These are phyloP conservation scores for Intubia oerlemansii DNA, from an alignment of 2,329 filamentous ascomycete genomes.

Conservation along the genomic window DNA sequence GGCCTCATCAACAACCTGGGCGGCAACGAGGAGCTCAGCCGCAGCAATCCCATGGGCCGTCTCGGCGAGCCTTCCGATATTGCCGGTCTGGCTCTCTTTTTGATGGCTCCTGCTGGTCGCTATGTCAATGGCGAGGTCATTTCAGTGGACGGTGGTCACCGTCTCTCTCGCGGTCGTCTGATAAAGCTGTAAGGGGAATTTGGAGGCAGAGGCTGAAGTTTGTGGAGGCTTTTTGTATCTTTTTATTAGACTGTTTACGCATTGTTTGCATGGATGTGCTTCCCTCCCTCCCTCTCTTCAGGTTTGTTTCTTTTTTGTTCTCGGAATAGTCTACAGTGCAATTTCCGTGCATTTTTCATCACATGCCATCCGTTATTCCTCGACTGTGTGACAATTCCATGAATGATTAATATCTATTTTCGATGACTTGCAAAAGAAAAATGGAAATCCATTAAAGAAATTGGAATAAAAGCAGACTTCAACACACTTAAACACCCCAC, in stretches of 20 bases:
- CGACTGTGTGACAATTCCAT: too few species aligned
- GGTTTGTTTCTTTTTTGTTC: too few species aligned
- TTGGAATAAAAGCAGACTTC: too few species aligned
- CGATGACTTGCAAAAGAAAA: too few species aligned
- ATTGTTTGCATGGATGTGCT: not conserved
- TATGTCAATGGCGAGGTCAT: slow-evolving; percentile 25
- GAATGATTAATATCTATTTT: too few species aligned
- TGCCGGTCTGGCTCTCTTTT: slow-evolving; percentile 34
- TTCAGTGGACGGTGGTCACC: slow-evolving; percentile 14
- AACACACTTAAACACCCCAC: too few species aligned
- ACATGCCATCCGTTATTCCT: too few species aligned
- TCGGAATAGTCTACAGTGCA: too few species aligned
- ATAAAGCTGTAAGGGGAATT: slow-evolving; percentile 10
- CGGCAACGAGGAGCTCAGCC: slow-evolving; percentile 27
- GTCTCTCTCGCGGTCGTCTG: slow-evolving; percentile 12
- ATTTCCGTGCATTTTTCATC: too few species aligned
- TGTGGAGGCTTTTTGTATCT: not conserved
- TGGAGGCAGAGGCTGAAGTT: too few species aligned
- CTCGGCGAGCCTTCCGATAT: slow-evolving; percentile 37
- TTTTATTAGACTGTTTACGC: not conserved
- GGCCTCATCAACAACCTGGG: slow-evolving; percentile 41
- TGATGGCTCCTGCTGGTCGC: slow-evolving; percentile 27
- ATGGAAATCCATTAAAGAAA: too few species aligned
- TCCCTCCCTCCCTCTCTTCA: too few species aligned
- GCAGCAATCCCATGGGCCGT: slow-evolving; percentile 29